A percentile compares a stretch with the other conserved stretches of the same genome.
Evolutionary conservation across 352 stramenopile genomes (phyloP).

Genomic region (Phytophthora fragariae): DNA sequence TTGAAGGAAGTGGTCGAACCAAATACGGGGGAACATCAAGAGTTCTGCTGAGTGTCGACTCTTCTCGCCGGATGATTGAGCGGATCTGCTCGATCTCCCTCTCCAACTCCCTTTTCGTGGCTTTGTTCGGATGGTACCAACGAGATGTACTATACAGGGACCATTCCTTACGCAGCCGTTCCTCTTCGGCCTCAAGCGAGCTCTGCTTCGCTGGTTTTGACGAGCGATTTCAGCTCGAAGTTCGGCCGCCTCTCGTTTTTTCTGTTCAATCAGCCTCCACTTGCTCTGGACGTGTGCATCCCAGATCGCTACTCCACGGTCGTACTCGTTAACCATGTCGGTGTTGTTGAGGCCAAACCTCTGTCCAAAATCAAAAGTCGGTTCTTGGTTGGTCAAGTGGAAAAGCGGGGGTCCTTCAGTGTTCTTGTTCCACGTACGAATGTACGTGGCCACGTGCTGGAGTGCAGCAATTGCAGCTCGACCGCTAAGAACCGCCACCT

Average conservation of each 20-base stretch:
- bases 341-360: slow-evolving; percentile 28
- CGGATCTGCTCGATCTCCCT: not conserved
- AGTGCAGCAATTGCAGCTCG: slow-evolving; percentile 39
- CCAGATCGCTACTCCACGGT: slow-evolving; percentile 27
- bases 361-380: slow-evolving; percentile 49
- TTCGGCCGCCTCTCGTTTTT: slow-evolving; percentile 17
- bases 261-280: slow-evolving; percentile 27
- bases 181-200: not conserved
- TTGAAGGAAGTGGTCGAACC: slow-evolving; percentile 41
- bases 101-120: slow-evolving; percentile 8
- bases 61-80: not conserved
- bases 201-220: not conserved
- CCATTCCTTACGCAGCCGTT: no score
- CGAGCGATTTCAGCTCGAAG: slow-evolving; percentile 20
- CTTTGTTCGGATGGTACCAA: no score
- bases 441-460: slow-evolving; percentile 43
- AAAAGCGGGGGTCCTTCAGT: slow-evolving; percentile 39
- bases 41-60: slow-evolving; percentile 11
- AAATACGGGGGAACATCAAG: slow-evolving; percentile 44
- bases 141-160: no score
- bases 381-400: slow-evolving; percentile 44
- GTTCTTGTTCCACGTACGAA: slow-evolving; percentile 45
- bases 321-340: slow-evolving; percentile 16
- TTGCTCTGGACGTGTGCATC: slow-evolving; percentile 10
- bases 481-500: slow-evolving; percentile 46